Evolutionary conservation across 306 rosid genomes (phyloP).

Genomic region (Mimosa bimucronata): DNA sequence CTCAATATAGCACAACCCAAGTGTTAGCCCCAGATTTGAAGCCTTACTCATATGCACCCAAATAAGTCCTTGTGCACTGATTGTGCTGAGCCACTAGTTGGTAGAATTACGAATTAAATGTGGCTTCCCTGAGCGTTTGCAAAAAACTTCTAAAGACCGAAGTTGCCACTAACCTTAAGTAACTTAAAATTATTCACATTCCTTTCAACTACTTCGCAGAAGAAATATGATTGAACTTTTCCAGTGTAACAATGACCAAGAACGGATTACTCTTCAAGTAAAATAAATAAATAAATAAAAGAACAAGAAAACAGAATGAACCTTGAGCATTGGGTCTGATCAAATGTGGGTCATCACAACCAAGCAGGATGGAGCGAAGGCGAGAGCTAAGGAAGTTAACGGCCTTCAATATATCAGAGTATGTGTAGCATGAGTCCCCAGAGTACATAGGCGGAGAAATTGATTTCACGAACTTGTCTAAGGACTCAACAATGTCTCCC

Average conservation of each 20-base stretch:
- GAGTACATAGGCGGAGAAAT: conserved; percentile 51
- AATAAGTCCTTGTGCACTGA: background rate
- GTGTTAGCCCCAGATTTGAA: background rate
- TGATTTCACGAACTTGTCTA: conserved; percentile 38
- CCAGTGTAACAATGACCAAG: background rate
- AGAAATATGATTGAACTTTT: background rate
- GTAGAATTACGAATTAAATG: background rate
- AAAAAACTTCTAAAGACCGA: background rate
- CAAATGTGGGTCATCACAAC: conserved; percentile 51
- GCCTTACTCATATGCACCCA: background rate
- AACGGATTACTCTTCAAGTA: background rate
- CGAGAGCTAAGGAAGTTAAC: conserved; percentile 71
- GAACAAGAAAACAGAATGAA: conserved; percentile 29
- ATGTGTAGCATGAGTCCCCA: conserved; percentile 69
- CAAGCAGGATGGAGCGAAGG: conserved; percentile 54
- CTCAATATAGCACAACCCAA: too few relatives aligned
- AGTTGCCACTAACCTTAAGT: background rate
- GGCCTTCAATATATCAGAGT: conserved; percentile 56
- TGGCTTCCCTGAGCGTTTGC: background rate
- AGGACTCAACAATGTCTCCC: conserved; percentile 31
- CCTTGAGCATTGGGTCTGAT: conserved; percentile 46
- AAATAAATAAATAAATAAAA: background rate
- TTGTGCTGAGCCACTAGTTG: background rate
- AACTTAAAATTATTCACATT: background rate
- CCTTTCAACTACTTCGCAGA: background rate